A percentile compares a stretch with the other conserved stretches of the same genome.
Evolutionary conservation across 768 basidiomycete species (phyloP).

Genomic region (Tephrocybe sp.): DNA sequence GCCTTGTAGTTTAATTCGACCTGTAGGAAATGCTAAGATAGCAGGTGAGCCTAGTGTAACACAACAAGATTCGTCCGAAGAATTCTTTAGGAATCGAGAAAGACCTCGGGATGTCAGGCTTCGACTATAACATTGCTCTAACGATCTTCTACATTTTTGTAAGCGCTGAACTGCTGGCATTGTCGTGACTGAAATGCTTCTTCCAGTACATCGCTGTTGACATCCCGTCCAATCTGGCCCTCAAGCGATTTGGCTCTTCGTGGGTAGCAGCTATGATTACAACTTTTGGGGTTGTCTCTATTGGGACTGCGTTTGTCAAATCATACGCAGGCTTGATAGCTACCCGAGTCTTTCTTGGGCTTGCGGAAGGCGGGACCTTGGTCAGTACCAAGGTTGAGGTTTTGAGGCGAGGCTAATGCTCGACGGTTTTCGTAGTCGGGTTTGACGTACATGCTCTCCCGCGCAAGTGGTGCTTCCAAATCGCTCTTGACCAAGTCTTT

Average conservation of each 20-base stretch:
- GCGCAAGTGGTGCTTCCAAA: conserved; percentile 10
- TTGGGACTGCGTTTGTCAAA: conserved; percentile 22
- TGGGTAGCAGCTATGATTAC: conserved; percentile 22
- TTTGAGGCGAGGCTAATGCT: background rate
- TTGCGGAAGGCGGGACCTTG: conserved; percentile 25
- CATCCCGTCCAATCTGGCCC: conserved; percentile 22
- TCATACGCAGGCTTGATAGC: conserved; percentile 21
- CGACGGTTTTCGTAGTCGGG: conserved; percentile 23
- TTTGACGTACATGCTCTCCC: conserved; percentile 20
- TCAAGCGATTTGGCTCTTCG: conserved; percentile 20
- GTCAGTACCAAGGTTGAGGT: conserved; percentile 6
- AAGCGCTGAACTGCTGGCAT: background rate
- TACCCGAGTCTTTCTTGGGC: conserved; percentile 23
- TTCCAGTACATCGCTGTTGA: conserved; percentile 20
- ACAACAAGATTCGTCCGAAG: no score
- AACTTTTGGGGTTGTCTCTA: conserved; percentile 18
- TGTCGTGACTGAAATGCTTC: background rate
- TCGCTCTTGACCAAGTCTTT: background rate
- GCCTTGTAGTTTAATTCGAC: background rate
- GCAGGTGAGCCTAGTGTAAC: conserved; percentile 16
- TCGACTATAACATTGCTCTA: conserved; percentile 34
- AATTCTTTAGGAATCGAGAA: conserved; percentile 27
- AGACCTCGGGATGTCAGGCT: conserved; percentile 32
- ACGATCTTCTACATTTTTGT: conserved; percentile 33
- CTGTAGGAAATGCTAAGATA: conserved; percentile 23